A percentile compares a stretch with the other conserved stretches of the same genome.
These are phyloP conservation scores for Leptographium lundbergii DNA, from an alignment of 2,329 filamentous ascomycete genomes.

Conservation along the genomic window DNA sequence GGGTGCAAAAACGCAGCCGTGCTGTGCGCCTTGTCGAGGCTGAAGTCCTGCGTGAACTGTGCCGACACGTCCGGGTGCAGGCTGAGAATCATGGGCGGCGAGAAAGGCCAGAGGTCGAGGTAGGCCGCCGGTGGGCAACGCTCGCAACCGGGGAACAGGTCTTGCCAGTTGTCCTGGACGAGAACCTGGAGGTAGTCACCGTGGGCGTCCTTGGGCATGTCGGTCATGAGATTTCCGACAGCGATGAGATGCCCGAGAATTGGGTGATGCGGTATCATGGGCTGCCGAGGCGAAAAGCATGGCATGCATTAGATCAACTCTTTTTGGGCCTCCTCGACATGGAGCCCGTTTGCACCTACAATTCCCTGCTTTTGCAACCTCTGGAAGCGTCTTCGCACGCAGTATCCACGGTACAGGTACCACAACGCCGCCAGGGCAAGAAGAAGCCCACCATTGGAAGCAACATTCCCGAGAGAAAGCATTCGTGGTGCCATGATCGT, in stretches of 20 bases:
- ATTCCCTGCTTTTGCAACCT: conserved; percentile 11
- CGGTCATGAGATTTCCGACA: conserved; percentile 10
- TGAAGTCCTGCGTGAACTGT: conserved; percentile 9
- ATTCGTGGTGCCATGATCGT: background rate
- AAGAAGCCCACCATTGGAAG: background rate
- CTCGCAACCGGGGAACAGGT: conserved; percentile 8
- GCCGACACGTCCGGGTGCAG: conserved; percentile 8
- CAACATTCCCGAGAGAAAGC: background rate
- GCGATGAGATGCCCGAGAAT: conserved; percentile 11
- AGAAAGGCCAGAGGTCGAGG: conserved; percentile 10
- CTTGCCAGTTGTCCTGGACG: conserved; percentile 12
- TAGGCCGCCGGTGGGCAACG: conserved; percentile 7
- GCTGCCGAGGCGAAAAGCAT: conserved; percentile 3
- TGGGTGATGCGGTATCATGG: conserved; percentile 13
- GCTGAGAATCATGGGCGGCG: conserved; percentile 9
- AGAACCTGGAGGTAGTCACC: conserved; percentile 11
- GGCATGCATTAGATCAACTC: background rate
- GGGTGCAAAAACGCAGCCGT: conserved; percentile 5
- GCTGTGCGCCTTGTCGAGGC: conserved; percentile 6
- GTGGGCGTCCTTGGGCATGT: conserved; percentile 11
- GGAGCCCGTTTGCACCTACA: background rate
- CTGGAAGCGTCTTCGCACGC: conserved; percentile 11
- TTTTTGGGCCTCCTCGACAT: background rate
- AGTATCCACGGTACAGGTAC: conserved; percentile 9
- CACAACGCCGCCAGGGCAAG: conserved; percentile 1